Conservation (phyloP, 108 stramenopile genomes). For the Epithemia pelagica region DNA sequence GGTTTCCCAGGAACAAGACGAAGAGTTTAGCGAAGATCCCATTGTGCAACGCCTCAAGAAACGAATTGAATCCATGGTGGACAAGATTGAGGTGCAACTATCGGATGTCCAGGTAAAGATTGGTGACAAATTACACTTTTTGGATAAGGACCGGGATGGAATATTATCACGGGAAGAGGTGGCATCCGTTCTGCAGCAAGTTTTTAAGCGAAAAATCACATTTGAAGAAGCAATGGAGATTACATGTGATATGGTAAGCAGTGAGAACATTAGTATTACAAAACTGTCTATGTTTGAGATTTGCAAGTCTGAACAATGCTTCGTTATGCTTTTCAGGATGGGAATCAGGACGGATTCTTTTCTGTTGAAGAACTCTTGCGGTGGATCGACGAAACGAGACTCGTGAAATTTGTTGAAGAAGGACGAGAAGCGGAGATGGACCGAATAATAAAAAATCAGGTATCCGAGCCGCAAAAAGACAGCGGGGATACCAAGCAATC, state of each 20-base stretch:
- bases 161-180: conserved; percentile 82
- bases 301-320: not conserved
- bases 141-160: conserved; percentile 96
- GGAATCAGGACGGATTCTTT: conserved; percentile 68
- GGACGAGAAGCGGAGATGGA: conserved; percentile 79
- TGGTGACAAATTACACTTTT: conserved; percentile 91
- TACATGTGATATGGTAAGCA: conserved; percentile 67
- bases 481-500: conserved; percentile 17
- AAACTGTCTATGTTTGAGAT: not conserved
- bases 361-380: conserved; percentile 65
- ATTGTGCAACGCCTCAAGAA: conserved; percentile 59
- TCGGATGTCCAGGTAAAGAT: conserved; percentile 82
- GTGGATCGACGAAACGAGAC: conserved; percentile 77
- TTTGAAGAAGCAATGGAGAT: conserved; percentile 79
- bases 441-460: conserved; percentile 54
- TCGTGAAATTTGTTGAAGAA: conserved; percentile 78
- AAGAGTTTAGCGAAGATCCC: conserved; percentile 43
- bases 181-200: conserved; percentile 61
- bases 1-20: conserved; percentile 10
- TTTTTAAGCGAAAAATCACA: conserved; percentile 70
- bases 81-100: conserved; percentile 86
- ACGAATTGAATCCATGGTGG: conserved; percentile 86
- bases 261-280: conserved; percentile 5
- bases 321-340: conserved; percentile 31
- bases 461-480: conserved; percentile 26